Evolutionary conservation across 2,329 filamentous ascomycete species (phyloP).

Genomic region (Mycosphaerelloides madeirae): DNA sequence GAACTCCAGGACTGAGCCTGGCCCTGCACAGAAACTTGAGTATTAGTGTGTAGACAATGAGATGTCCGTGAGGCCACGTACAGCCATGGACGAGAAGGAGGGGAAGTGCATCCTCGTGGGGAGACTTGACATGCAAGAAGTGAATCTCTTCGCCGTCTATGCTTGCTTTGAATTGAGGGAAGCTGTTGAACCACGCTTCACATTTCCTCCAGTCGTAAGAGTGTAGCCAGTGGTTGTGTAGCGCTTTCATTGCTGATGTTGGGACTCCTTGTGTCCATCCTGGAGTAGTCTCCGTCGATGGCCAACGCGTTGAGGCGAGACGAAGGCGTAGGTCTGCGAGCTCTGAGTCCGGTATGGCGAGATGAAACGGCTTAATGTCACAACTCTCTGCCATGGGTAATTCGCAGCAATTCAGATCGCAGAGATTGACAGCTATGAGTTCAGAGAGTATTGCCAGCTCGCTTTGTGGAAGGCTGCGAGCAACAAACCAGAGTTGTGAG

Average conservation of each 20-base stretch:
- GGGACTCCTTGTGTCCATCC: conserved; percentile 56
- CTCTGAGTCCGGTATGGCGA: not conserved
- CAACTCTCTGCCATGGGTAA: not conserved
- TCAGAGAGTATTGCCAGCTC: no score
- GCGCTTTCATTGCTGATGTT: conserved; percentile 52
- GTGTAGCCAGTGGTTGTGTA: conserved; percentile 53
- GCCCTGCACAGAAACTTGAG: conserved; percentile 15
- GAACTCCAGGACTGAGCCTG: conserved; percentile 37
- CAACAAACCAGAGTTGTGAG: no score
- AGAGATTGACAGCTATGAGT: no score
- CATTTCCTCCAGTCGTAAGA: conserved; percentile 52
- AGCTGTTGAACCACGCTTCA: conserved; percentile 42
- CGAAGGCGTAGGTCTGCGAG: not conserved
- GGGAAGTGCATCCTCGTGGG: conserved; percentile 32
- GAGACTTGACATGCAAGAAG: conserved; percentile 50
- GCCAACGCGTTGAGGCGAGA: conserved; percentile 1
- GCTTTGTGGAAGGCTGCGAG: no score
- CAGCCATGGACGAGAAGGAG: conserved; percentile 32
- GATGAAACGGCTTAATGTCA: not conserved
- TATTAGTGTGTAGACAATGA: no score
- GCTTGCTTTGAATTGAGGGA: conserved; percentile 47
- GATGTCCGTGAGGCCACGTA: no score
- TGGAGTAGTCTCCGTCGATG: not conserved
- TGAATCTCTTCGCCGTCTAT: conserved; percentile 43
- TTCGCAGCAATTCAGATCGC: no score